Conservation (phyloP, 2,329 filamentous ascomycete species). For the Sclerotinia subarctica region DNA sequence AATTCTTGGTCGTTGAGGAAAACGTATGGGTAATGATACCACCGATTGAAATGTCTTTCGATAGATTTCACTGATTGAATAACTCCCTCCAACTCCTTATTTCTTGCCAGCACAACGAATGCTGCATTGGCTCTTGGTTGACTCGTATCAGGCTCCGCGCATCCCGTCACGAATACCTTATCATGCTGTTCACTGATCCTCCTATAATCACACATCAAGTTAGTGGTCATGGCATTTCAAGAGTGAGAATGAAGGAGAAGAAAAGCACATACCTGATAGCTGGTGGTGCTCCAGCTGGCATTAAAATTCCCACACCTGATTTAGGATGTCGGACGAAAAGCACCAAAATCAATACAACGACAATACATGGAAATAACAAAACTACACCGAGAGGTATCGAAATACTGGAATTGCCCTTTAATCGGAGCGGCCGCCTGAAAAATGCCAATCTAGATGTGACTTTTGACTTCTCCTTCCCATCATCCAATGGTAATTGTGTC, state of each 20-base stretch:
- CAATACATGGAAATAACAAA: conserved; percentile 85
- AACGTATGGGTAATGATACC: conserved; percentile 98
- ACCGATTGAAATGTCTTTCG: conserved; percentile 97
- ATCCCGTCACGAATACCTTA: conserved; percentile 92
- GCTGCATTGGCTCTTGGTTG: conserved; percentile 86
- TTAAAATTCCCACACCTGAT: conserved; percentile 75
- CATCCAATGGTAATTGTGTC: conserved; percentile 44
- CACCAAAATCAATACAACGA: conserved; percentile 85
- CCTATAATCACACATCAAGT: conserved; percentile 46
- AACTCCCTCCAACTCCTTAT: conserved; percentile 94
- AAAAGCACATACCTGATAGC: conserved; percentile 69
- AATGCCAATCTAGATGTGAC: conserved; percentile 62
- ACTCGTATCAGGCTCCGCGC: conserved; percentile 74
- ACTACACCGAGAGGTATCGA: conserved; percentile 92
- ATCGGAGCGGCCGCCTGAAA: conserved; percentile 78
- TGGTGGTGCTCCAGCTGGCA: conserved; percentile 84
- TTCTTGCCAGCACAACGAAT: conserved; percentile 91
- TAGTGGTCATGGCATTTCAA: conserved; percentile 21
- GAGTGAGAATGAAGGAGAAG: background rate
- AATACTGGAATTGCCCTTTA: conserved; percentile 88
- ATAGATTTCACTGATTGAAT: conserved; percentile 97
- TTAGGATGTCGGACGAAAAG: conserved; percentile 86
- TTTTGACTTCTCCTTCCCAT: conserved; percentile 46
- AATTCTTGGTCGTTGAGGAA: conserved; percentile 98
- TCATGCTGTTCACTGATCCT: conserved; percentile 97